phyloP scores from a whole-genome alignment of 2,329 filamentous ascomycete genomes.

The Exophiala lecanii-corni region DNA sequence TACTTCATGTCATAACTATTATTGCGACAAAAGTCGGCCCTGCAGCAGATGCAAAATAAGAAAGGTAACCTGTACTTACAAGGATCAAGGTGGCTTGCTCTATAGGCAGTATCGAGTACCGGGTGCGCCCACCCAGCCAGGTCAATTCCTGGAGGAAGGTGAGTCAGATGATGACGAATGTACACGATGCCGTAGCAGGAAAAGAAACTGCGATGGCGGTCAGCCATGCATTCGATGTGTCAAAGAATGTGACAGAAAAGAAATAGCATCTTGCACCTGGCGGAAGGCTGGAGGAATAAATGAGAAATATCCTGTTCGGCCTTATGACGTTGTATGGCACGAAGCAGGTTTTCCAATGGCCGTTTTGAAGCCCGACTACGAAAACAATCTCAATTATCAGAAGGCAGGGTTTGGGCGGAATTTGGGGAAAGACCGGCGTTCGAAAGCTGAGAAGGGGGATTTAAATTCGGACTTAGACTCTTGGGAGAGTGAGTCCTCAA shows the following conservation, averaged over 20 bases:
- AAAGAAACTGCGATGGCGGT: background rate
- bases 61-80: background rate
- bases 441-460: no score
- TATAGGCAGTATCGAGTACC: background rate
- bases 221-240: background rate
- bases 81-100: background rate
- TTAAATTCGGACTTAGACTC: no score
- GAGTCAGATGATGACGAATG: background rate
- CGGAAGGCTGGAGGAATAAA: background rate
- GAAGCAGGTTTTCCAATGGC: no score
- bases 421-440: no score
- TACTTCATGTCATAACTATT: no score
- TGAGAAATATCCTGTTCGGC: background rate
- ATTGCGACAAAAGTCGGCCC: background rate
- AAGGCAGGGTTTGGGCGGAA: no score
- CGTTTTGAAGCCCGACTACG: no score
- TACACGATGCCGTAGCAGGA: background rate
- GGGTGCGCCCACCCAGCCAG: background rate
- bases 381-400: no score
- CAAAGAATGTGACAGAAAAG: background rate
- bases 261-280: background rate
- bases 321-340: background rate
- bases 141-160: background rate
- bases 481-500: no score
- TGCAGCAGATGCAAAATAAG: background rate